Evolutionary conservation across 805 yeast genomes (phyloP), one percentile per base, ranked within the genome.

Genomic region (Yamadazyma laniorum): DNA sequence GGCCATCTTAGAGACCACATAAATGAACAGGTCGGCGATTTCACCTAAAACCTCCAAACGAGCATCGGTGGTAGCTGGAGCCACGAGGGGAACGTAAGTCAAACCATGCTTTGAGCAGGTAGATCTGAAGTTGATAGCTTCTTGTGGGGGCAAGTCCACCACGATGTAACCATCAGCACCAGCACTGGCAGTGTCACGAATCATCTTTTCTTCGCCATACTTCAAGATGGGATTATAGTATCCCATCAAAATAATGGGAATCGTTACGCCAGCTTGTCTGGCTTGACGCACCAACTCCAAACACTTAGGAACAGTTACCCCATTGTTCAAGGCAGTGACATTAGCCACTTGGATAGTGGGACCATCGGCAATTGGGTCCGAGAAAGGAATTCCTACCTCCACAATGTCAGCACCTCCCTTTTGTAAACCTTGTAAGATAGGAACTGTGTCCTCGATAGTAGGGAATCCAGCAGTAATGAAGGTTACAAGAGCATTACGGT

Each of bases 331-430:
- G 14, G 99, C 93, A n/a, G 67, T 70, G 15, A 77, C 77, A 66
- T 90, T 90, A 26, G 98, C 88, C 23, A 70, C 80, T 67, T 93
- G 99, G 54, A 93, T 93, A 13, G 95, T 87, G 27, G 98, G 95
- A 33, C 99, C 99, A 62, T 93, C 99, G 23, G 98, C 99, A 59
- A 93, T 89, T 26, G 99, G 99, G 60, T 93, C 99, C 16, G 96
- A 83, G 61, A 93, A 93, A 33, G 99, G 99, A 59, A 93, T 67
- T 45, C 99, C 99, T 32, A 93, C 67, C 66, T 93, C 99, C 50
- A 93, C 87, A 45, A 93, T 76, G 57, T 93, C 98, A 26, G 85
- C 95, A 40, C 99, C 99, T 49, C 96, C 97, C 19, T 77, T 85
- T 68, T 93, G 98, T 67, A 93, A 78, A 16, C 93, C 91, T 58